phyloP scores from a whole-genome alignment of 116 monocot genomes.

The Posidonia oceanica region DNA sequence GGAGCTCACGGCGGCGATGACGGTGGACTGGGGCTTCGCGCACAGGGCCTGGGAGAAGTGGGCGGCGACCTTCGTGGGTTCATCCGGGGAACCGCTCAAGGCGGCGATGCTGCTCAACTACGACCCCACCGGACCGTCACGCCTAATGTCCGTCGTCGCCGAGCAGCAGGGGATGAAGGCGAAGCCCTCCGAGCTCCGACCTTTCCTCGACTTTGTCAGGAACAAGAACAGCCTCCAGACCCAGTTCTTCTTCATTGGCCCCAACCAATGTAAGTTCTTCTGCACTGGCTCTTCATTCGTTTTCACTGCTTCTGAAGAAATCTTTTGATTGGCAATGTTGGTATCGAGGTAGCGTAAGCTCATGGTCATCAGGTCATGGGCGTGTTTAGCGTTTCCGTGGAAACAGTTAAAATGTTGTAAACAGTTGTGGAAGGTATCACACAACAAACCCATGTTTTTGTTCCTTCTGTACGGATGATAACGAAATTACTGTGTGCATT shows the following conservation, averaged over 20 bases:
- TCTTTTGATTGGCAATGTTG: not conserved
- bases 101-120: constrained; percentile 54
- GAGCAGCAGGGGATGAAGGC: constrained; percentile 67
- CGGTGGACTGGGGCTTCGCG: constrained; percentile 12
- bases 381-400: too few relatives aligned
- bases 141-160: constrained; percentile 46
- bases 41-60: constrained; percentile 57
- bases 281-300: not conserved
- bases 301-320: not conserved
- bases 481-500: not conserved
- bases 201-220: constrained; percentile 71
- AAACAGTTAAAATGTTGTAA: too few relatives aligned
- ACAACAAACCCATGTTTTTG: not conserved
- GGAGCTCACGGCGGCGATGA: not conserved
- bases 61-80: constrained; percentile 30
- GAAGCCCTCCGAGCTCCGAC: constrained; percentile 50
- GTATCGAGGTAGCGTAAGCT: not conserved
- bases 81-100: constrained; percentile 26
- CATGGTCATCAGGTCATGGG: too few relatives aligned
- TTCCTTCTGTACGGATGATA: not conserved
- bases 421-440: not conserved
- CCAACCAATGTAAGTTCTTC: constrained; percentile 49
- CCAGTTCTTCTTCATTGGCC: constrained; percentile 65
- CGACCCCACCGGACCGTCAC: constrained; percentile 43
- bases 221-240: constrained; percentile 37